Conservation (phyloP, 1,139 yeast genomes). For the Keqinozyma sinolaborantium region DNA sequence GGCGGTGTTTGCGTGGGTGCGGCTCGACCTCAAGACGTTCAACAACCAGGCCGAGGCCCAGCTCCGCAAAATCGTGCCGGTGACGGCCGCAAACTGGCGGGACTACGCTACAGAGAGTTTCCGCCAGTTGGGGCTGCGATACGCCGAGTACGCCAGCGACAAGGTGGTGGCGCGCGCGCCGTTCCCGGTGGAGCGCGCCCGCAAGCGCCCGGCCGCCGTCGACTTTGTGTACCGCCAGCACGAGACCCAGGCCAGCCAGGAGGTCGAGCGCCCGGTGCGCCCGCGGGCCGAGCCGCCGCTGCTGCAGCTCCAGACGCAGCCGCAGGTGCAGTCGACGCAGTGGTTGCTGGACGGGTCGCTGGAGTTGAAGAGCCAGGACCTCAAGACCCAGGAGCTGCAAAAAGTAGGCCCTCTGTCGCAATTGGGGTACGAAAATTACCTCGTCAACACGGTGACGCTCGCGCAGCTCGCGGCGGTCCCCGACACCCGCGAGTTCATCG, state of each 20-base stretch:
- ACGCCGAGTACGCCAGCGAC: background rate
- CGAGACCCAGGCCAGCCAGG: no score
- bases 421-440: slow-evolving; percentile 11
- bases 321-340: no score
- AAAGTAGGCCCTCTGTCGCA: no score
- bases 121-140: background rate
- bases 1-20: background rate
- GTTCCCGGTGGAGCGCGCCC: background rate
- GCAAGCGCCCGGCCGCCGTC: no score
- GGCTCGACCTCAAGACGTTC: background rate
- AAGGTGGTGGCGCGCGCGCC: background rate
- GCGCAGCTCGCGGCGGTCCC: slow-evolving; percentile 8
- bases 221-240: no score
- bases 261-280: no score
- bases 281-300: no score
- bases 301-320: no score
- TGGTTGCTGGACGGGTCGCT: no score
- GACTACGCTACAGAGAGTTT: background rate
- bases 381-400: no score
- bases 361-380: no score
- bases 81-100: background rate
- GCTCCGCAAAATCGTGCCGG: background rate
- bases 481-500: slow-evolving; percentile 10
- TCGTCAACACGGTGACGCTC: slow-evolving; percentile 13
- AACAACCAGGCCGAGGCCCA: background rate